Evolutionary conservation across 2,329 filamentous ascomycete species (phyloP).

Genomic region (Metarhizium robertsii): DNA sequence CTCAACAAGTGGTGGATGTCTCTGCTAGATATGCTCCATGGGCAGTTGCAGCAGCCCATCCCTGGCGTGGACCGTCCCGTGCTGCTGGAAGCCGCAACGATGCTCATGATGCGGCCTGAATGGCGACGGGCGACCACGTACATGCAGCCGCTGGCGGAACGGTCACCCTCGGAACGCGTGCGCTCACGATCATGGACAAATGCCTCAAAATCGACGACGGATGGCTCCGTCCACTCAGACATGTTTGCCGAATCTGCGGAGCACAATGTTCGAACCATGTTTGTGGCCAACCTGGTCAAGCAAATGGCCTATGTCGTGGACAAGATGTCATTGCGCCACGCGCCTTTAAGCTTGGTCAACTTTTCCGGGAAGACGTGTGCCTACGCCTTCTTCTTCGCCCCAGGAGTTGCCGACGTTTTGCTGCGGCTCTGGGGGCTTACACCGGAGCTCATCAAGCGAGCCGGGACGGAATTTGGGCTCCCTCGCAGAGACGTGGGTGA

Average conservation of each 20-base stretch:
- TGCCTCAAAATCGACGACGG: conserved; percentile 47
- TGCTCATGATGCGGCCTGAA: conserved; percentile 81
- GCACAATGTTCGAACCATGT: conserved; percentile 83
- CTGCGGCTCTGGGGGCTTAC: conserved; percentile 72
- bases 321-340: conserved; percentile 72
- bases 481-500: conserved; percentile 44
- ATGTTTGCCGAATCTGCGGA: conserved; percentile 59
- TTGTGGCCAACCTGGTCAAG: conserved; percentile 68
- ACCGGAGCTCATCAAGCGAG: conserved; percentile 58
- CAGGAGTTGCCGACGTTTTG: conserved; percentile 74
- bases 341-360: conserved; percentile 57
- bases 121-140: conserved; percentile 69
- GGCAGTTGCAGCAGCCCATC: conserved; percentile 57
- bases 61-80: conserved; percentile 75
- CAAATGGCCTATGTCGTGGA: conserved; percentile 85
- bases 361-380: conserved; percentile 88
- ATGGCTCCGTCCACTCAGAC: conserved; percentile 54
- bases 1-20: conserved; percentile 87
- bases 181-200: conserved; percentile 36
- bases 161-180: conserved; percentile 36
- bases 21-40: conserved; percentile 72
- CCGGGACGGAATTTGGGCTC: conserved; percentile 60
- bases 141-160: conserved; percentile 53
- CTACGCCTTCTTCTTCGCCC: conserved; percentile 89
- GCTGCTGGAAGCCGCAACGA: conserved; percentile 67